A percentile compares a stretch with the other conserved stretches of the same genome.
Evolutionary conservation across 2,329 filamentous ascomycete species (phyloP).

Genomic region (Dactylellina drechsleri): DNA sequence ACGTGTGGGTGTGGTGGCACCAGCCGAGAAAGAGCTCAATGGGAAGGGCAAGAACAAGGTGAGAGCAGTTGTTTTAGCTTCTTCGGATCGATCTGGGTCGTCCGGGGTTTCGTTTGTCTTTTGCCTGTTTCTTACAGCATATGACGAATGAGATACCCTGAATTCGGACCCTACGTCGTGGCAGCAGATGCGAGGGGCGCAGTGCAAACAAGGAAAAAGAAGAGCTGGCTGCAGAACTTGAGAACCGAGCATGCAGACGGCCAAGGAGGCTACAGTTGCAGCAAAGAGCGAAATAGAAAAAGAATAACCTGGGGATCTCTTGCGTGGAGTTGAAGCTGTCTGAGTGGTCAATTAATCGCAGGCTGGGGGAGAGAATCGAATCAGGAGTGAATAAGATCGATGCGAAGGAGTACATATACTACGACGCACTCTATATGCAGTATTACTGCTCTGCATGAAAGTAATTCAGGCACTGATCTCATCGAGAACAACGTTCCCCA

Average conservation of each 20-base stretch:
- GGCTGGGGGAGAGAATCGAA: slow-evolving; percentile 8
- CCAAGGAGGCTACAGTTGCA: background rate
- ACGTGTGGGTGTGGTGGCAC: slow-evolving; percentile 20
- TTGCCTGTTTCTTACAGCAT: slow-evolving; percentile 38
- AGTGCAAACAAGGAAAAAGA: slow-evolving; percentile 11
- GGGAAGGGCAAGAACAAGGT: slow-evolving; percentile 1
- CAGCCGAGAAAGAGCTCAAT: slow-evolving; percentile 27
- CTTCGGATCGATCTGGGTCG: slow-evolving; percentile 30
- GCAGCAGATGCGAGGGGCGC: slow-evolving; percentile 40
- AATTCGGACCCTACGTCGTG: slow-evolving; percentile 35
- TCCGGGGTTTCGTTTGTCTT: slow-evolving; percentile 25
- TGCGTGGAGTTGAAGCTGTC: background rate
- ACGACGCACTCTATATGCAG: background rate
- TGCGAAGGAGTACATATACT: background rate
- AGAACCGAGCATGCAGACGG: no score
- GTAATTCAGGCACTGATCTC: background rate
- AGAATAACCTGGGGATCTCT: background rate
- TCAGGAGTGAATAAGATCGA: background rate
- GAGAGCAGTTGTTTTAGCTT: background rate
- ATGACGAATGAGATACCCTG: slow-evolving; percentile 52
- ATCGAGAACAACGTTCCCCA: slow-evolving; percentile 21
- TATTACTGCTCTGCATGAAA: background rate
- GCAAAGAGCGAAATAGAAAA: background rate
- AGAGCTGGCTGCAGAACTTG: no score
- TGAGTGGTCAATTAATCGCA: background rate